Percentiles rank a stretch among this genome's conserved stretches.
Evolutionary conservation across 2,329 filamentous ascomycete species (phyloP).

Genomic region (Blastomyces percursus): DNA sequence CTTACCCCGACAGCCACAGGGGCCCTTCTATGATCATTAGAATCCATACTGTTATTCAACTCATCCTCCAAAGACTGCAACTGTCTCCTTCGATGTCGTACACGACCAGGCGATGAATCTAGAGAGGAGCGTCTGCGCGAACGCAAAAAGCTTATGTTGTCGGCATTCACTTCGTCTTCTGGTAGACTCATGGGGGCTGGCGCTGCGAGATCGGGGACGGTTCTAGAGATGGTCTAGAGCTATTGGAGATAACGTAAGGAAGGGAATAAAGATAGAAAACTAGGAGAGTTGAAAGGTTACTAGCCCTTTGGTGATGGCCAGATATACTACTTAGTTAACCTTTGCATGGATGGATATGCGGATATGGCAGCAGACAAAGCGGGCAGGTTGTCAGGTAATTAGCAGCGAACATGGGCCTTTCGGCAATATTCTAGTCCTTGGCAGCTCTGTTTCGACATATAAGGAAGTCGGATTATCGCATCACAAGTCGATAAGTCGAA

Average conservation of each 20-base stretch:
- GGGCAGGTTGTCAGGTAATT: neutral
- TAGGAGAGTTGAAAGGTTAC: neutral
- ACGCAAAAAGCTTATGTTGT: slow-evolving; percentile 43
- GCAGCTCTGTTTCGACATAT: neutral
- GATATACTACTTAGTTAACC: neutral
- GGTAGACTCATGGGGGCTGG: slow-evolving; percentile 36
- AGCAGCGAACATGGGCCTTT: neutral
- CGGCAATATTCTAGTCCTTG: neutral
- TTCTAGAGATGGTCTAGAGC: slow-evolving; percentile 37
- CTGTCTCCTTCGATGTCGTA: slow-evolving; percentile 24
- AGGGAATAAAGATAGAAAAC: slow-evolving; percentile 16
- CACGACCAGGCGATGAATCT: slow-evolving; percentile 22
- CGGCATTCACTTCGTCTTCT: slow-evolving; percentile 37
- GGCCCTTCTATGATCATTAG: slow-evolving; percentile 23
- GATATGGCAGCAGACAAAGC: neutral
- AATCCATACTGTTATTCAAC: slow-evolving; percentile 26
- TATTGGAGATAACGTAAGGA: slow-evolving; percentile 35
- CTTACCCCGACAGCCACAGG: slow-evolving; percentile 31
- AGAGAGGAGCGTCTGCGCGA: slow-evolving; percentile 23
- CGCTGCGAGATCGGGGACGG: slow-evolving; percentile 41
- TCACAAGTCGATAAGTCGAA: neutral
- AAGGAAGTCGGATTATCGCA: neutral
- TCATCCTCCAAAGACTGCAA: slow-evolving; percentile 20
- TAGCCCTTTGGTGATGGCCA: neutral
- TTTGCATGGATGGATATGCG: neutral